Conservation (phyloP, 2,329 filamentous ascomycete genomes). For the Botrytis paeoniae region DNA sequence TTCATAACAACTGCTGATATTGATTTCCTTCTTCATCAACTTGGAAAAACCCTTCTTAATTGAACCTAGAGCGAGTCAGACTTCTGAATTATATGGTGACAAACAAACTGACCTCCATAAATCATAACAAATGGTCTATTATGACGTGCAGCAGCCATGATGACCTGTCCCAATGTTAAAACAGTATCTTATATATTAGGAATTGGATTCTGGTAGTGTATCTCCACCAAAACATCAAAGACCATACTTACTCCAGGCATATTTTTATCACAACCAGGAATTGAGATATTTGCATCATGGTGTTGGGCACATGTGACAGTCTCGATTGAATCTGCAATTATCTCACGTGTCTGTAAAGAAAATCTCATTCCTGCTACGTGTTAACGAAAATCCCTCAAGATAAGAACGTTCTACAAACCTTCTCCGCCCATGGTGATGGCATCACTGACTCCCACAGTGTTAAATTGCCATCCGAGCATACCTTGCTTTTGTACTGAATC, state of each 20-base stretch:
- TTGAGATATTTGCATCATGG: conserved; percentile 89
- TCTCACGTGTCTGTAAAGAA: conserved; percentile 83
- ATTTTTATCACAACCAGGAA: conserved; percentile 96
- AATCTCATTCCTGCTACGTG: conserved; percentile 75
- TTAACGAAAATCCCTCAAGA: conserved; percentile 25
- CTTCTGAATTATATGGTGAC: not conserved
- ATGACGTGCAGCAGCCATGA: conserved; percentile 87
- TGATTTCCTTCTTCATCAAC: conserved; percentile 74
- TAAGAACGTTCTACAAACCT: conserved; percentile 48
- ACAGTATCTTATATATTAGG: not conserved
- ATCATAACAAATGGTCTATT: conserved; percentile 94
- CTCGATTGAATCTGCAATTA: conserved; percentile 93
- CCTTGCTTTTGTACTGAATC: conserved; percentile 73
- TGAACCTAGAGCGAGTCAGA: conserved; percentile 51
- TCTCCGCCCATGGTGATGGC: conserved; percentile 85
- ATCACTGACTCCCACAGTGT: conserved; percentile 61
- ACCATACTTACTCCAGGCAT: conserved; percentile 66
- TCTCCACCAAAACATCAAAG: not conserved
- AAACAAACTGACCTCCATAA: conserved; percentile 55
- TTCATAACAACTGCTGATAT: conserved; percentile 62
- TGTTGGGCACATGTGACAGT: conserved; percentile 83
- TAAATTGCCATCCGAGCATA: conserved; percentile 68
- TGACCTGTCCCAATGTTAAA: conserved; percentile 29
- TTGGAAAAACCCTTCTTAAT: conserved; percentile 83
- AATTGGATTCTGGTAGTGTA: not conserved